These are phyloP conservation scores for Incumbomyces lentus DNA, from an alignment of 2,329 filamentous ascomycete species.

Conservation along the genomic window DNA sequence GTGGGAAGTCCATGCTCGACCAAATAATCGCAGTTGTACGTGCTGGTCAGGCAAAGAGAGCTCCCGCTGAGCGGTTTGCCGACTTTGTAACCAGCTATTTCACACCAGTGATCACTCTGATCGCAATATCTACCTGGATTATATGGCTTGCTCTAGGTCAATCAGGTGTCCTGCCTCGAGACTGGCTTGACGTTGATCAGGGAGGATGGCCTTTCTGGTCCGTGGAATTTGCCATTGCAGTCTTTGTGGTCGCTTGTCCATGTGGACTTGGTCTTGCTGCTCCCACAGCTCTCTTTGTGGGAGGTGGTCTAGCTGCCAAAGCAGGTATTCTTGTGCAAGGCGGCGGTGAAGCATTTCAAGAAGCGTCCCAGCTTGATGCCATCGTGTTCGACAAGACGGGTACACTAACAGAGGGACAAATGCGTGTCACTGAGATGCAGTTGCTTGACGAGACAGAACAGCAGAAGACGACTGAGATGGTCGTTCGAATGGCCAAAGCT, in stretches of 20 bases:
- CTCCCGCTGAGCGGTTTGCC: slow-evolving; percentile 38
- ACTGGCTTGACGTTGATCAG: slow-evolving; percentile 42
- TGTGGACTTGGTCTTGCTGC: slow-evolving; percentile 78
- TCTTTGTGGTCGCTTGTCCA: slow-evolving; percentile 79
- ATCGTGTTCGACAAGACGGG: slow-evolving; percentile 87
- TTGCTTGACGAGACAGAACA: slow-evolving; percentile 26
- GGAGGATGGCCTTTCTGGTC: slow-evolving; percentile 44
- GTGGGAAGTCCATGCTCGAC: slow-evolving; percentile 41
- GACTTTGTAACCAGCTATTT: slow-evolving; percentile 40
- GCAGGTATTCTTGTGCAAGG: slow-evolving; percentile 74
- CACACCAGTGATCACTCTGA: slow-evolving; percentile 38
- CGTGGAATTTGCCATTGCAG: slow-evolving; percentile 62
- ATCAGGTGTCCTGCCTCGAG: slow-evolving; percentile 34
- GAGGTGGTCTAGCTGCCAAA: slow-evolving; percentile 67
- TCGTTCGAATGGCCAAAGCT: slow-evolving; percentile 38
- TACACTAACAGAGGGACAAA: slow-evolving; percentile 60
- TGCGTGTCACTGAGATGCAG: slow-evolving; percentile 44
- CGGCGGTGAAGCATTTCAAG: slow-evolving; percentile 76
- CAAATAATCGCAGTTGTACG: slow-evolving; percentile 40
- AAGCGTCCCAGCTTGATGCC: slow-evolving; percentile 65
- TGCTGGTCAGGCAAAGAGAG: slow-evolving; percentile 39
- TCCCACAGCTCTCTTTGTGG: slow-evolving; percentile 77
- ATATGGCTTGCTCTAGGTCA: slow-evolving; percentile 37
- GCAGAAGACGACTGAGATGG: slow-evolving; percentile 22
- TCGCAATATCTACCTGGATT: slow-evolving; percentile 38